Conservation (phyloP, 2,329 filamentous ascomycete species). For the Ilyonectria robusta region DNA sequence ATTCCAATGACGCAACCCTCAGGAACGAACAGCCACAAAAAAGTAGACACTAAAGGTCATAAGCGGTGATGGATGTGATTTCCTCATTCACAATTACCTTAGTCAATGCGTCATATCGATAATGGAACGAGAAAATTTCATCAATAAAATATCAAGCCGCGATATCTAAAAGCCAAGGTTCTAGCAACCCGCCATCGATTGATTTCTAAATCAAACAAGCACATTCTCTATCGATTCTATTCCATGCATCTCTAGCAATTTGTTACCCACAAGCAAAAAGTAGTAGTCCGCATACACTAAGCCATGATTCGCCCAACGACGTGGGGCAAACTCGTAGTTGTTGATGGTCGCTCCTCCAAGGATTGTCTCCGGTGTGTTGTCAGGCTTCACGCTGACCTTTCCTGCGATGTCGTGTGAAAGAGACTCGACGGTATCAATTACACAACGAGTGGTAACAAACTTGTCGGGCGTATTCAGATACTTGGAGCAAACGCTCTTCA, state of each 20-base stretch:
- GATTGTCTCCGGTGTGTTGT: constrained; percentile 55
- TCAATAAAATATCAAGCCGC: background rate
- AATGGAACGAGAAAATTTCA: background rate
- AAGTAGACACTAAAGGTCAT: too few relatives aligned
- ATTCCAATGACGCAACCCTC: too few relatives aligned
- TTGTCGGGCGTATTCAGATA: constrained; percentile 38
- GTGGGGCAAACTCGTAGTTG: constrained; percentile 61
- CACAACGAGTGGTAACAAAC: background rate
- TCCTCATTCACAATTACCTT: too few relatives aligned
- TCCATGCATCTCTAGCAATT: constrained; percentile 30
- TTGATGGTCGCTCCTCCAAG: constrained; percentile 62
- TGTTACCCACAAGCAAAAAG: constrained; percentile 61
- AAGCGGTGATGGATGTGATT: too few relatives aligned
- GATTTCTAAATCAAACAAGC: background rate
- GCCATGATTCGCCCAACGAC: constrained; percentile 61
- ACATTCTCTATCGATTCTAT: background rate
- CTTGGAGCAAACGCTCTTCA: constrained; percentile 20
- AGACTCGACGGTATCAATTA: constrained; percentile 45
- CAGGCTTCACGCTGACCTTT: background rate
- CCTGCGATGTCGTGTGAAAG: background rate
- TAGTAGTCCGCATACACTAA: constrained; percentile 66
- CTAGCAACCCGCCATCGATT: background rate
- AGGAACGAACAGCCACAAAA: too few relatives aligned
- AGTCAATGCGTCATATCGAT: too few relatives aligned
- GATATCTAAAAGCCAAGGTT: background rate